Conservation (phyloP, 2,329 filamentous ascomycete genomes). For the Sclerotinia borealis region DNA sequence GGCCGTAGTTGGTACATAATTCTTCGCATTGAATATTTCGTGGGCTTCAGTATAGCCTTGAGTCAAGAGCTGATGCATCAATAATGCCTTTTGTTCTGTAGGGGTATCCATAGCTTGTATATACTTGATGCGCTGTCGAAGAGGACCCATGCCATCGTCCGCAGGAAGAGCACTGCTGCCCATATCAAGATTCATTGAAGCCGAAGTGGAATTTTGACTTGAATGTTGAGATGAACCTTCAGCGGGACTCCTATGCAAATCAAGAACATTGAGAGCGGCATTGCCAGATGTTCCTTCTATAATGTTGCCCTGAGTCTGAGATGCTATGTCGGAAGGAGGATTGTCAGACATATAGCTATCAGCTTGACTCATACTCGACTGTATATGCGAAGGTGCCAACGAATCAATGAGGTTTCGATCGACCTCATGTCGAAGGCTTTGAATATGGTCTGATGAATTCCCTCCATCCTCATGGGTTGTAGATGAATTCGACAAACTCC, state of each 20-base stretch:
- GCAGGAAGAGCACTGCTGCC: slow-evolving; percentile 45
- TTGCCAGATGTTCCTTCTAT: slow-evolving; percentile 16
- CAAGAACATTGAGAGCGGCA: neutral
- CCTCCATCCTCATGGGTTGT: slow-evolving; percentile 24
- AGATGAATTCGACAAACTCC: slow-evolving; percentile 16
- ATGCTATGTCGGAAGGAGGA: slow-evolving; percentile 23
- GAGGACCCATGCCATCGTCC: slow-evolving; percentile 68
- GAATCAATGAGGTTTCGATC: neutral
- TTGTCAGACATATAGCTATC: slow-evolving; percentile 28
- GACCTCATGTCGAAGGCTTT: neutral
- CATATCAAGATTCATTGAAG: slow-evolving; percentile 16
- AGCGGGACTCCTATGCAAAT: slow-evolving; percentile 22
- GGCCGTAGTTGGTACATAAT: slow-evolving; percentile 21
- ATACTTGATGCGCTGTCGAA: slow-evolving; percentile 61
- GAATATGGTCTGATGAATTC: neutral
- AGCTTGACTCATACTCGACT: slow-evolving; percentile 17
- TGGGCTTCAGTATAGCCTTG: slow-evolving; percentile 56
- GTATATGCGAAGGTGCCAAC: slow-evolving; percentile 2
- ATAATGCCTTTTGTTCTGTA: slow-evolving; percentile 59
- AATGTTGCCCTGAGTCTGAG: slow-evolving; percentile 24
- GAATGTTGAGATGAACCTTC: slow-evolving; percentile 24
- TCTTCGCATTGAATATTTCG: slow-evolving; percentile 28
- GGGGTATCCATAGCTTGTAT: slow-evolving; percentile 58
- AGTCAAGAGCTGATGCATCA: slow-evolving; percentile 65
- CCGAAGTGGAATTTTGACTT: slow-evolving; percentile 19